Evolutionary conservation across 1,284 basidiomycete species (phyloP).

Genomic region (Stereum hirsutum): DNA sequence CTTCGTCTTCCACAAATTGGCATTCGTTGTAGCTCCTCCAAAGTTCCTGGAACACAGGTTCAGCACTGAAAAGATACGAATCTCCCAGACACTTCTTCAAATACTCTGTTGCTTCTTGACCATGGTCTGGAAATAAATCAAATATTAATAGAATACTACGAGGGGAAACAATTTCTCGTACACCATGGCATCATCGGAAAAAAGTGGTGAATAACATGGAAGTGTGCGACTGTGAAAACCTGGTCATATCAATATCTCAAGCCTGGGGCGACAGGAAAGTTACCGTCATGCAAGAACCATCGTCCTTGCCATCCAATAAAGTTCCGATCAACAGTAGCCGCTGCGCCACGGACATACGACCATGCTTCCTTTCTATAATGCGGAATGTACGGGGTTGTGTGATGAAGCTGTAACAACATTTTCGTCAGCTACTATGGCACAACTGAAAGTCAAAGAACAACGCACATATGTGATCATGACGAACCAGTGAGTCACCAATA

Average conservation of each 20-base stretch:
- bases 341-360: conserved; percentile 58
- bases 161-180: conserved; percentile 9
- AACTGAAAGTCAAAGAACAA: no score
- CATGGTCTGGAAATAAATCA: conserved; percentile 25
- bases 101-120: conserved; percentile 39
- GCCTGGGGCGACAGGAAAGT: no score
- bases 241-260: no score
- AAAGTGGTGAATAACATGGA: conserved; percentile 30
- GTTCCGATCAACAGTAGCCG: conserved; percentile 52
- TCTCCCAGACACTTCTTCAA: conserved; percentile 43
- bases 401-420: no score
- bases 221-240: no score
- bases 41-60: conserved; percentile 40
- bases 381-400: conserved; percentile 39
- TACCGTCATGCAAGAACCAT: conserved; percentile 33
- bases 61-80: conserved; percentile 38
- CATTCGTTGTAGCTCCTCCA: conserved; percentile 53
- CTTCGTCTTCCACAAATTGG: conserved; percentile 64
- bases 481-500: conserved; percentile 50
- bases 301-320: conserved; percentile 41
- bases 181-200: conserved; percentile 25
- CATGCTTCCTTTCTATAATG: conserved; percentile 43
- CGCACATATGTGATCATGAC: conserved; percentile 47
- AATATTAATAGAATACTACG: not conserved
- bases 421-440: no score